These are phyloP conservation scores for Trichoderma sp. DNA, from an alignment of 2,329 filamentous ascomycete species.

Conservation along the genomic window DNA sequence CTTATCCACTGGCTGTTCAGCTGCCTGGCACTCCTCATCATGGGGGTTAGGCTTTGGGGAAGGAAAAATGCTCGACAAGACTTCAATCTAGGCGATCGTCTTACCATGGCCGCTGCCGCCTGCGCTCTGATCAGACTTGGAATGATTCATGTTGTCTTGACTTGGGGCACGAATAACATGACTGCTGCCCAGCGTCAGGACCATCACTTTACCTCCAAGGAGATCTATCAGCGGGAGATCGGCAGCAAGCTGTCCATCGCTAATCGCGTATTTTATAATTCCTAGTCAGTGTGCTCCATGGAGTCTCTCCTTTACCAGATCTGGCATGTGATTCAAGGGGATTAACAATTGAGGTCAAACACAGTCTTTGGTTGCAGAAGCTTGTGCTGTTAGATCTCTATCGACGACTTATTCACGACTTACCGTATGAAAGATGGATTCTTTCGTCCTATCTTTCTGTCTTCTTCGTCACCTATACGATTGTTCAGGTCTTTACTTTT, in stretches of 20 bases:
- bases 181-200: slow-evolving; percentile 23
- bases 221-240: slow-evolving; percentile 34
- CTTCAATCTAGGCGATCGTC: slow-evolving; percentile 25
- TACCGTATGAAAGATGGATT: slow-evolving; percentile 26
- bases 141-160: slow-evolving; percentile 35
- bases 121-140: slow-evolving; percentile 27
- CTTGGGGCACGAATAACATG: slow-evolving; percentile 38
- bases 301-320: not conserved
- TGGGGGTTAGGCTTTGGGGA: slow-evolving; percentile 24
- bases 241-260: slow-evolving; percentile 35
- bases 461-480: slow-evolving; percentile 32
- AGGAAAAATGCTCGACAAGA: slow-evolving; percentile 23
- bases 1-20: slow-evolving; percentile 29
- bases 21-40: slow-evolving; percentile 26
- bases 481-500: slow-evolving; percentile 34
- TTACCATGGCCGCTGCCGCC: slow-evolving; percentile 41
- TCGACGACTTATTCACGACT: slow-evolving; percentile 25
- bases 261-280: slow-evolving; percentile 34
- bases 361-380: slow-evolving; percentile 32
- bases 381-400: slow-evolving; percentile 30
- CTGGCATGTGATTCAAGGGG: not conserved
- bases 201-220: slow-evolving; percentile 29
- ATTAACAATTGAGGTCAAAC: not conserved
- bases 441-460: slow-evolving; percentile 28
- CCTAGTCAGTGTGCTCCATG: slow-evolving; percentile 32